These are phyloP conservation scores for Puya raimondii DNA, from an alignment of 176 grass and related monocot species.

Conservation along the genomic window DNA sequence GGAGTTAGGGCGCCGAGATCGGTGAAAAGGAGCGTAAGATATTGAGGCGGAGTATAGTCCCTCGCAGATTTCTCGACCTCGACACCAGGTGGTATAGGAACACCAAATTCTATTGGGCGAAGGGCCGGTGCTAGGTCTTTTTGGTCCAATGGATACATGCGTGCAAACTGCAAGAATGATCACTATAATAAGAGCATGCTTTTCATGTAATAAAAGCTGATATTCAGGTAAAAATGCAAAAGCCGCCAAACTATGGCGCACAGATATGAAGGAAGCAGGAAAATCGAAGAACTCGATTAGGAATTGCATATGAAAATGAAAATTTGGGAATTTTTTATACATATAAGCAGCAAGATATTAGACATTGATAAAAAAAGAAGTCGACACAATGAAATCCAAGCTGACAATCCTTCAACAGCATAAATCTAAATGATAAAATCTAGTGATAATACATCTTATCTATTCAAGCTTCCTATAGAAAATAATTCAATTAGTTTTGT, in stretches of 20 bases:
- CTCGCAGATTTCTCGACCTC: conserved; percentile 63
- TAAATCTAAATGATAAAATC: too few relatives aligned
- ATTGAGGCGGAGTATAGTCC: conserved; percentile 75
- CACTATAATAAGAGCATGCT: background rate
- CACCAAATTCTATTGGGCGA: conserved; percentile 60
- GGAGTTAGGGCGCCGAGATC: conserved; percentile 69
- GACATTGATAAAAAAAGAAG: too few relatives aligned
- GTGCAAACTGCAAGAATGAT: conserved; percentile 50
- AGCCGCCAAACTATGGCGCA: background rate
- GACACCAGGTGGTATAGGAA: conserved; percentile 41
- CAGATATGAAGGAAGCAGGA: too few relatives aligned
- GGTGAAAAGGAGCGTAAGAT: conserved; percentile 57
- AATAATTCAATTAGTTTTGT: too few relatives aligned
- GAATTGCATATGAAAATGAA: too few relatives aligned
- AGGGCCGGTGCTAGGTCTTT: conserved; percentile 67
- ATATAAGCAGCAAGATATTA: too few relatives aligned
- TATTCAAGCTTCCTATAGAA: too few relatives aligned
- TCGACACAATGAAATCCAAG: too few relatives aligned
- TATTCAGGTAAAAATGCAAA: background rate
- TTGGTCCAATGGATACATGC: conserved; percentile 68
- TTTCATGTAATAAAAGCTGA: background rate
- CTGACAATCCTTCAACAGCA: too few relatives aligned
- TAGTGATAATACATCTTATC: too few relatives aligned
- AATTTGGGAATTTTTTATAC: too few relatives aligned
- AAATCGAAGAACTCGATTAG: too few relatives aligned